phyloP scores from a whole-genome alignment of 2,329 filamentous ascomycete genomes.

The Colletotrichum sp. region DNA sequence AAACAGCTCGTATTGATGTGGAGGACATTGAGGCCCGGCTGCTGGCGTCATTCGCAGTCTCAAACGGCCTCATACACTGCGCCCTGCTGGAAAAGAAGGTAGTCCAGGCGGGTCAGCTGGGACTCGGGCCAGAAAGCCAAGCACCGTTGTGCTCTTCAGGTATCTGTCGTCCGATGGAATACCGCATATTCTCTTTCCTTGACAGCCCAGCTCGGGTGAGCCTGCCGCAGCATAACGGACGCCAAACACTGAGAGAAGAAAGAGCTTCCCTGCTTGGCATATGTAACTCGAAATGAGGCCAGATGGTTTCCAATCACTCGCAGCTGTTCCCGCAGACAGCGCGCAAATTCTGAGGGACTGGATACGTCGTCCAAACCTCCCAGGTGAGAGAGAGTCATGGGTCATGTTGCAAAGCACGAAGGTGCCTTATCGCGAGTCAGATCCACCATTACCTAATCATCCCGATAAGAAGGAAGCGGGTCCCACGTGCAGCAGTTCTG shows the following conservation, averaged over 20 bases:
- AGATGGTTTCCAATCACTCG: background rate
- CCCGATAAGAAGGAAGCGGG: background rate
- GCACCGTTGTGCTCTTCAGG: background rate
- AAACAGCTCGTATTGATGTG: background rate
- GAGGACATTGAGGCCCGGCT: background rate
- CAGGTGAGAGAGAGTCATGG: constrained; percentile 12
- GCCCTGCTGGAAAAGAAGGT: background rate
- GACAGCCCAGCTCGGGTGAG: background rate
- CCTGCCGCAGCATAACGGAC: background rate
- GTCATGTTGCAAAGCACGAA: background rate
- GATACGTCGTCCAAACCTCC: background rate
- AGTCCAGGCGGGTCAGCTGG: background rate
- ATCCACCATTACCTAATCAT: background rate
- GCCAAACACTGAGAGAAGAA: background rate
- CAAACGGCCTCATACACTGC: background rate
- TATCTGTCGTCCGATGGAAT: background rate
- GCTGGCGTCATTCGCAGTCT: background rate
- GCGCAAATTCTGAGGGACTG: background rate
- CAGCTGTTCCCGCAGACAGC: background rate
- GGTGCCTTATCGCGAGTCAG: constrained; percentile 22
- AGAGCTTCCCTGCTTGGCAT: background rate
- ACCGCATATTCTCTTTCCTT: background rate
- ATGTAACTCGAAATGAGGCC: background rate
- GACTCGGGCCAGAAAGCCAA: background rate
- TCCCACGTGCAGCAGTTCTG: background rate